Base-by-base conservation (phyloP, 2,329 filamentous ascomycete species). In the Fusarium staphyleae region DNA sequence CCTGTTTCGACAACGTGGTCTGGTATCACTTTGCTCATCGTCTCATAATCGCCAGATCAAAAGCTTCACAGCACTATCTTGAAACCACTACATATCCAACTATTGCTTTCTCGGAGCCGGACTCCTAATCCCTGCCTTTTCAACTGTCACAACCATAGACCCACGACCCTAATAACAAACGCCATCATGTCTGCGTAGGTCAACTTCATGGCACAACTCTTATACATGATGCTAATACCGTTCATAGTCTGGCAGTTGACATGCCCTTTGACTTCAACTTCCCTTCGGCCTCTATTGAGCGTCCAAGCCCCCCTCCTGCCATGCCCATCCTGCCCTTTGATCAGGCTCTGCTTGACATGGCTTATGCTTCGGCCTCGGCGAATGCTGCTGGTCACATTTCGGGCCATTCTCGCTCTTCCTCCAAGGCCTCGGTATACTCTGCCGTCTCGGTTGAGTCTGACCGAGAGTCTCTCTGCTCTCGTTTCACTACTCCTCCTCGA, bases 381-480 rank as follows among this genome's bases (percentile, higher is more conserved):
- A 59, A 63, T 51, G 62, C 61, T 43, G 56, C 61, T 18, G 59
- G 61, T 14, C 57, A 65, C 40, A 16, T 59, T 70, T 75, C 74
- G 55, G 77, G 76, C 61, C 86, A 90, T 71, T 79, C 77, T 71
- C 85, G 86, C 69, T 84, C 84, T 67, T 80, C 81, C 53, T 90
- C 87, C 62, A 84, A 86, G 66, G 81, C 82, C 43, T 89, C 88
- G 58, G 76, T 85, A 67, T 88, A 87, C 77, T 77, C 74, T 9
- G 52, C 62, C 44, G 82, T 88, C 71, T 90, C 88, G 36, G 84
- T 70, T 24, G 73, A 77, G 41, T 83, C 83, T 57, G 77, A 78
- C 60, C 77, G 81, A 48, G 88, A 89, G 71, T 89, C 89, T 35
- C 79, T 86, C 65, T 81, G 84, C 76, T 89, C 87, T 15, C 80